phyloP scores from a whole-genome alignment of 495 filamentous ascomycete species.

The Aspergillus campestris region DNA sequence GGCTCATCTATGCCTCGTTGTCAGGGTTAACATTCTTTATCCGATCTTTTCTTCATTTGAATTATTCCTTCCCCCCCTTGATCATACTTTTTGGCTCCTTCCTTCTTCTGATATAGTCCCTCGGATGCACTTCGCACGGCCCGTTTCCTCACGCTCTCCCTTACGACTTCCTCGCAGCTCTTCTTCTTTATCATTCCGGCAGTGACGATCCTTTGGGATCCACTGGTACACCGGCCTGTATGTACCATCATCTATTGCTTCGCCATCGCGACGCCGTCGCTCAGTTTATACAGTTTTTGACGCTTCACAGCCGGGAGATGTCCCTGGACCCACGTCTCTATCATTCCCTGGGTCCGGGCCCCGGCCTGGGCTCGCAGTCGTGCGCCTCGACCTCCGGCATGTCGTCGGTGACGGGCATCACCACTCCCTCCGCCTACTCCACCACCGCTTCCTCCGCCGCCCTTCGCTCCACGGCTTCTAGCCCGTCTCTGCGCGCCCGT shows the following conservation, averaged over 20 bases:
- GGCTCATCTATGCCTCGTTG: too few relatives aligned
- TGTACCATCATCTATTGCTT: conserved; percentile 33
- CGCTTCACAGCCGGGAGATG: conserved; percentile 42
- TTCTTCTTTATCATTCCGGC: not conserved
- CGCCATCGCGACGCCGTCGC: conserved; percentile 40
- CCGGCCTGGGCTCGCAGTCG: conserved; percentile 38
- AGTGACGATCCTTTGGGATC: conserved; percentile 1
- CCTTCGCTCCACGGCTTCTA: conserved; percentile 42
- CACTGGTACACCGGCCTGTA: conserved; percentile 22
- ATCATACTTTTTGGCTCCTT: too few relatives aligned
- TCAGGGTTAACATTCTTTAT: too few relatives aligned
- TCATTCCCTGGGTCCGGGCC: conserved; percentile 35
- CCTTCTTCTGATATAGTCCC: too few relatives aligned
- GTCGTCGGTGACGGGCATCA: conserved; percentile 47
- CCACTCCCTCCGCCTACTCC: conserved; percentile 36
- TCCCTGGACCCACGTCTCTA: conserved; percentile 50
- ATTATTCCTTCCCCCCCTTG: too few relatives aligned
- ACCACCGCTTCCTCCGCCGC: conserved; percentile 55
- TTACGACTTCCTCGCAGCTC: not conserved
- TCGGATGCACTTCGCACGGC: too few relatives aligned
- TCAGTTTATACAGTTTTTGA: conserved; percentile 40
- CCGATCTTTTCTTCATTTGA: too few relatives aligned
- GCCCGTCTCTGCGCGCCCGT: conserved; percentile 61
- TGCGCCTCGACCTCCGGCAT: conserved; percentile 50
- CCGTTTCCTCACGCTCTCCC: conserved; percentile 2